These are phyloP conservation scores for Candida krabiensis DNA, from an alignment of 805 yeast genomes.

Conservation along the genomic window DNA sequence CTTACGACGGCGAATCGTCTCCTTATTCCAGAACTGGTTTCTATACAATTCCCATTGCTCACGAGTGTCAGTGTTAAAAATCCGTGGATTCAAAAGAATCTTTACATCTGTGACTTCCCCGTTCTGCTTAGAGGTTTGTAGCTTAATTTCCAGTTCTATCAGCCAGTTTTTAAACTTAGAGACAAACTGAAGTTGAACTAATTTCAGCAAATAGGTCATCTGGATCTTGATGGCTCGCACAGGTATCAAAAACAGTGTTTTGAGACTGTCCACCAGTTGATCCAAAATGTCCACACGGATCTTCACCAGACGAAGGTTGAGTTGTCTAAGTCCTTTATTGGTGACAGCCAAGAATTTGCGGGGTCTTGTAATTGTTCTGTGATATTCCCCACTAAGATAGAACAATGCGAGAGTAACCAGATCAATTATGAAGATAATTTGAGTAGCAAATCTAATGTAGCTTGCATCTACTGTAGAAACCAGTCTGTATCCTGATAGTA, in stretches of 20 bases:
- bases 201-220: slow-evolving; percentile 3
- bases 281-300: slow-evolving; percentile 44
- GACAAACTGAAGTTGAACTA: slow-evolving; percentile 9
- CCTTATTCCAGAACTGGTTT: slow-evolving; percentile 90
- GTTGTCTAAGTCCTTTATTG: slow-evolving; percentile 83
- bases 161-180: slow-evolving; percentile 23
- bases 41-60: slow-evolving; percentile 96
- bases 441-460: slow-evolving; percentile 40
- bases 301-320: slow-evolving; percentile 75
- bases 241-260: slow-evolving; percentile 16
- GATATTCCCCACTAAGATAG: slow-evolving; percentile 87
- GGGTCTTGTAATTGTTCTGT: slow-evolving; percentile 79
- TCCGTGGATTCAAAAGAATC: slow-evolving; percentile 75
- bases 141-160: slow-evolving; percentile 23
- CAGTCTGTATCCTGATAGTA: slow-evolving; percentile 37
- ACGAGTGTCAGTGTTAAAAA: slow-evolving; percentile 76
- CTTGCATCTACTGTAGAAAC: slow-evolving; percentile 25
- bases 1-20: slow-evolving; percentile 62
- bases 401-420: slow-evolving; percentile 71
- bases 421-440: slow-evolving; percentile 60
- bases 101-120: slow-evolving; percentile 81
- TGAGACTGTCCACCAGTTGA: slow-evolving; percentile 20
- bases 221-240: slow-evolving; percentile 15
- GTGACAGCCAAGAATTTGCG: slow-evolving; percentile 77
- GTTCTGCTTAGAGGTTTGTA: slow-evolving; percentile 49